A percentile compares a stretch with the other conserved stretches of the same genome.
Evolutionary conservation across 31 red algal species (phyloP).

Genomic region (Endocladia muricata): DNA sequence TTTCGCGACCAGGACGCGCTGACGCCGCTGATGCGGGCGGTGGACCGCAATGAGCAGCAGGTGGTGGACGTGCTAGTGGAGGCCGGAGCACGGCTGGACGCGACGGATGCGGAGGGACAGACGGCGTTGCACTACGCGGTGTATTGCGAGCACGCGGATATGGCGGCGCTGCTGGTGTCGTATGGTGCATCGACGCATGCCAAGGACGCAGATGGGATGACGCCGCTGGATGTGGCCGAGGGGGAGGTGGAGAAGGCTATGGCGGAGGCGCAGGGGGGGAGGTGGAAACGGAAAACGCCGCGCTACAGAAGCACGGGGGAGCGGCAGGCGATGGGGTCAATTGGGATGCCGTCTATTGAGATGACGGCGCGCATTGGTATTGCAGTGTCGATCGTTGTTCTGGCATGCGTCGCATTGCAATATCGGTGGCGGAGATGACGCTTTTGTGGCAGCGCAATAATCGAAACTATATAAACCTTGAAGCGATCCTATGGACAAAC

Average conservation of each 20-base stretch:
- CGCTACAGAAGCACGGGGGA: neutral
- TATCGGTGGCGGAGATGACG: neutral
- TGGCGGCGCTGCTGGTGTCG: constrained; percentile 30
- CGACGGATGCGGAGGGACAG: constrained; percentile 55
- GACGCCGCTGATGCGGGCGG: constrained; percentile 67
- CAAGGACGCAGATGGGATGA: constrained; percentile 39
- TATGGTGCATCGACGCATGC: constrained; percentile 33
- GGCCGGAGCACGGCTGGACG: constrained; percentile 44
- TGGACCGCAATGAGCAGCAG: constrained; percentile 46
- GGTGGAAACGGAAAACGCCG: no score
- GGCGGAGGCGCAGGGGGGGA: neutral
- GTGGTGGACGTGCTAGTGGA: constrained; percentile 45
- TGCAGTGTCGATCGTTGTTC: neutral
- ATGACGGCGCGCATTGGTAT: neutral
- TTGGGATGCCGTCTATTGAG: neutral
- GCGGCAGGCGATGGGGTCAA: neutral
- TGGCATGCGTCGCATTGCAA: neutral
- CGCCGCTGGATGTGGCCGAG: constrained; percentile 8
- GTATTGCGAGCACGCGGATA: constrained; percentile 62
- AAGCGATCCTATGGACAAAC: neutral
- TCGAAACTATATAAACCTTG: neutral
- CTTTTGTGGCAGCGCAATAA: neutral
- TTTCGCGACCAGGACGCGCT: constrained; percentile 27
- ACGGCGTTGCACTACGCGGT: constrained; percentile 77
- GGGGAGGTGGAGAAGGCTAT: constrained; percentile 15